Base-by-base conservation (phyloP, 2,329 filamentous ascomycete species). In the Penicillium sp. region DNA sequence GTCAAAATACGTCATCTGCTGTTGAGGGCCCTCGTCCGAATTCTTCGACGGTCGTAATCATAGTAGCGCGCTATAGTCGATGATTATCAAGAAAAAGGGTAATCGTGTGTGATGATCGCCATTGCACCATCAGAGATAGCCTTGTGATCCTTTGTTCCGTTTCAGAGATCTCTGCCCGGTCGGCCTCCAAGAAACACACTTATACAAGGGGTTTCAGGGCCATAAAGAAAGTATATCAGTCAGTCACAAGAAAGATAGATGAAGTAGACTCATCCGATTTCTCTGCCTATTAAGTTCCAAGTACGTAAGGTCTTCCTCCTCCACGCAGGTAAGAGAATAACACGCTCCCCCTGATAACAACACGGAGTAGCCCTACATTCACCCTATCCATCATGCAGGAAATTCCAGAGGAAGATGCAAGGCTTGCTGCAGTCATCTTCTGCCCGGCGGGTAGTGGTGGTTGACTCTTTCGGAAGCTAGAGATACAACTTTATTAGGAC, bases 381-480 rank as follows among this genome's bases (percentile, higher is more conserved):
- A 14, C 5, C 20, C 20, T 48, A 53, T 57, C 17, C 55, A 45
- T 57, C 48, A 43, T 10, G 37, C 7, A 39, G 5, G 17, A 5
- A 12, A 25, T 37, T 53, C 55, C 55, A 57, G 48, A 28, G 55
- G 31, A 57, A 57, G n/a, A 53, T 57, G 37, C 20, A 45, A 15
- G 42, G 42, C 42, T 28, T 45, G 22, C 14, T 28, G 7, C 12
- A 25, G 42, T 28, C 42, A 45, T 45, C 42, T 11, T 45, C 42
- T 15, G 11, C 22, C 4, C 20, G 20, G 12, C 5, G 42, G 10
- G 22, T 45, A 22, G 20, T 28, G 22, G 15, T 28, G 42, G 28
- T 22, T 4, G 25, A 1, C 5, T 20, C 20, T 28, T 12, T 22
- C 11, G 42, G 42, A 12, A 25, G 22, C 22, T 11, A 22, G 22